phyloP scores from a whole-genome alignment of 2,329 filamentous ascomycete species.

The Colletotrichum sp. region DNA sequence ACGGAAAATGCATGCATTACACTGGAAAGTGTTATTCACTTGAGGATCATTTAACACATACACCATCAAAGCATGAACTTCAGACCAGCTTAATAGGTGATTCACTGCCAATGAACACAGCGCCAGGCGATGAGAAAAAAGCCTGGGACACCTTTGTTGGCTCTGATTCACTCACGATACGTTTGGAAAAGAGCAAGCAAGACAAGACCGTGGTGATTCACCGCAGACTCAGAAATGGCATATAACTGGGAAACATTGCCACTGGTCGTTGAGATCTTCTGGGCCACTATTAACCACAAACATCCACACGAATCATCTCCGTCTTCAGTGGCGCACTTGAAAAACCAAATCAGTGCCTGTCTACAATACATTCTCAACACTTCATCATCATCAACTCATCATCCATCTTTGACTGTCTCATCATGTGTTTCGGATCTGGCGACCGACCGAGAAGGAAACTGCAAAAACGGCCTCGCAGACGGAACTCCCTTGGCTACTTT shows the following conservation, averaged over 20 bases:
- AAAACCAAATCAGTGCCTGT: neutral
- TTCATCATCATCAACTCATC: neutral
- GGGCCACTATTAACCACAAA: neutral
- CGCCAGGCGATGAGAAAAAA: neutral
- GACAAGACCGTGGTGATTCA: neutral
- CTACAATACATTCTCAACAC: neutral
- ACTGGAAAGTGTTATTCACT: too few species aligned
- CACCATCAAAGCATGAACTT: too few species aligned
- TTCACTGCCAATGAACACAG: neutral
- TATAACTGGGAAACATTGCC: neutral
- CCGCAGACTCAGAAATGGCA: neutral
- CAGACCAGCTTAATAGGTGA: neutral
- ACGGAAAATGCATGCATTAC: too few species aligned
- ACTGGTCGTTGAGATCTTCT: rapidly evolving
- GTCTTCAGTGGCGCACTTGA: neutral
- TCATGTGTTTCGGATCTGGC: neutral
- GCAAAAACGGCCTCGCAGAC: neutral
- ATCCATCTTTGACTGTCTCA: neutral
- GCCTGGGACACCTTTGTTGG: too few species aligned
- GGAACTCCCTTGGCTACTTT: neutral
- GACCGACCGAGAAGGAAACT: neutral
- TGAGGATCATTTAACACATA: too few species aligned
- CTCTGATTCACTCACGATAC: rapidly evolving
- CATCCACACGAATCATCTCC: neutral
- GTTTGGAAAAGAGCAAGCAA: rapidly evolving